Evolutionary conservation across 805 yeast species (phyloP).

Genomic region (Candida sanyiensis): DNA sequence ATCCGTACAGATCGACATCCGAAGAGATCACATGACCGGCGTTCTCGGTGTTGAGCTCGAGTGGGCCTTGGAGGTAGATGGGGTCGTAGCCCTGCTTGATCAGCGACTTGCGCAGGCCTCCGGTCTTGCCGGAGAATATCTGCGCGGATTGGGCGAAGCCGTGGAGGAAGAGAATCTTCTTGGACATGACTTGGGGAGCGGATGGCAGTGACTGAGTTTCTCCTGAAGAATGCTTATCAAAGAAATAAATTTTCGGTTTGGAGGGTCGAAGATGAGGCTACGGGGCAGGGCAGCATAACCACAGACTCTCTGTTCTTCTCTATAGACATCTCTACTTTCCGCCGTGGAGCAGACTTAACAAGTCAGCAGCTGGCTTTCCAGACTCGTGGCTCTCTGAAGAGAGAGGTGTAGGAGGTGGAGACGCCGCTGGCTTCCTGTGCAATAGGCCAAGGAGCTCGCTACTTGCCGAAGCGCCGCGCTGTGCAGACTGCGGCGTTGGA

Average conservation of each 20-base stretch:
- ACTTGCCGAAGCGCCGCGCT: slow-evolving; percentile 1
- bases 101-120: slow-evolving; percentile 76
- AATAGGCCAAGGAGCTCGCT: slow-evolving; percentile 13
- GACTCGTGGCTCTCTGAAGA: slow-evolving; percentile 7
- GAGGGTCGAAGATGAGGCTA: no score
- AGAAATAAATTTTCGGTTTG: not conserved
- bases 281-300: no score
- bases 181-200: no score
- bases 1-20: slow-evolving; percentile 40
- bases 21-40: slow-evolving; percentile 22
- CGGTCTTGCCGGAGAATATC: slow-evolving; percentile 75
- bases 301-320: no score
- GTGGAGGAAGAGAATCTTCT: slow-evolving; percentile 73
- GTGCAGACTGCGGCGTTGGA: not conserved
- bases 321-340: not conserved
- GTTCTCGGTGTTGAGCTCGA: slow-evolving; percentile 46
- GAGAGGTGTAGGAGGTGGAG: slow-evolving; percentile 5
- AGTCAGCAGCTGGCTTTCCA: slow-evolving; percentile 19
- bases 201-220: no score
- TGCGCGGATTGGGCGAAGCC: slow-evolving; percentile 85
- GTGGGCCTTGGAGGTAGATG: slow-evolving; percentile 70
- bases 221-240: no score
- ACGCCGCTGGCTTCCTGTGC: slow-evolving; percentile 10
- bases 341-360: slow-evolving; percentile 17
- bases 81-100: slow-evolving; percentile 56